These are phyloP conservation scores for Clonostachys sp. DNA, from an alignment of 2,329 filamentous ascomycete species.

Conservation along the genomic window DNA sequence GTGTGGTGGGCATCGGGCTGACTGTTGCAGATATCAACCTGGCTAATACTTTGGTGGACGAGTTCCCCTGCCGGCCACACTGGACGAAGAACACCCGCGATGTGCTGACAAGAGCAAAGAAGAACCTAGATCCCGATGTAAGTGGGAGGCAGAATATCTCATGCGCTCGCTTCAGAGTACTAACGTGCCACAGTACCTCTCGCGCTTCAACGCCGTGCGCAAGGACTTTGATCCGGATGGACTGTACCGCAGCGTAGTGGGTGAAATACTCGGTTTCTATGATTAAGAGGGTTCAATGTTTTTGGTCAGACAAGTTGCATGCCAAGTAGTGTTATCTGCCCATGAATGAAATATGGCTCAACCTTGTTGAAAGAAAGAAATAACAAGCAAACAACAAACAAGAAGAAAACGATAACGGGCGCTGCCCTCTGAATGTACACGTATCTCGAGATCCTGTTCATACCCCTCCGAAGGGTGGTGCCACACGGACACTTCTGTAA, in stretches of 20 bases:
- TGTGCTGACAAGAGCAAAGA: constrained; percentile 34
- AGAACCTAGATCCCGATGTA: constrained; percentile 40
- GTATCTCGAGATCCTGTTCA: too few species aligned
- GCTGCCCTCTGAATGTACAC: too few species aligned
- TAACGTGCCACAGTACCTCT: constrained; percentile 22
- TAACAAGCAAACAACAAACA: too few species aligned
- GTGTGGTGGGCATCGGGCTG: constrained; percentile 1
- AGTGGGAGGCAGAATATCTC: constrained; percentile 5
- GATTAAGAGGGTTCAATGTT: constrained; percentile 2
- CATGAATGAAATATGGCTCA: too few species aligned
- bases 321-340: too few species aligned
- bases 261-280: constrained; percentile 43
- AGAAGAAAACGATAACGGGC: too few species aligned
- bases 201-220: constrained; percentile 40
- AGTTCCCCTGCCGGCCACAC: constrained; percentile 46
- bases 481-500: too few species aligned
- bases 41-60: constrained; percentile 37
- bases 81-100: constrained; percentile 50
- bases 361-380: too few species aligned
- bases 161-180: not conserved
- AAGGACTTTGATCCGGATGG: constrained; percentile 42
- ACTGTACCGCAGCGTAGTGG: constrained; percentile 39
- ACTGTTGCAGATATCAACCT: constrained; percentile 31
- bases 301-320: too few species aligned
- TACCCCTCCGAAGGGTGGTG: too few species aligned